These are phyloP conservation scores for Xylariaceae sp. DNA, from an alignment of 2,329 filamentous ascomycete genomes.

Conservation along the genomic window DNA sequence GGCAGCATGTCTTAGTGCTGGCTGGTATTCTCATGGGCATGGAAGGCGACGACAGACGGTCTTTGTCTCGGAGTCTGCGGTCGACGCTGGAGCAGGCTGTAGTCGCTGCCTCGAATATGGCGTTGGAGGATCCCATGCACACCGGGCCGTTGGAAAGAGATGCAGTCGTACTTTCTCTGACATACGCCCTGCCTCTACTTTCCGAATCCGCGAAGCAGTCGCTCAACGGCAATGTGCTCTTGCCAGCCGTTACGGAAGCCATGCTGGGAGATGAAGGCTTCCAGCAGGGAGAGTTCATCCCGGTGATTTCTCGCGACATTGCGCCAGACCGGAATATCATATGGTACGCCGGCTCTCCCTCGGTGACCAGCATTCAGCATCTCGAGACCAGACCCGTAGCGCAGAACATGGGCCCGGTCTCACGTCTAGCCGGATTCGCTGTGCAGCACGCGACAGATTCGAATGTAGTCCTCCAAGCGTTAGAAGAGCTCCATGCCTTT, in stretches of 20 bases:
- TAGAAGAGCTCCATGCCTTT: conserved; percentile 65
- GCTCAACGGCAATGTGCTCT: conserved; percentile 63
- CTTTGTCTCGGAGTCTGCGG: conserved; percentile 60
- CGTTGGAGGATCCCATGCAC: conserved; percentile 47
- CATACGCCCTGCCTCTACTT: conserved; percentile 71
- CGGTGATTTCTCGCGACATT: conserved; percentile 64
- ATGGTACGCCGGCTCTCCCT: conserved; percentile 60
- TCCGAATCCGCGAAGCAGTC: conserved; percentile 53
- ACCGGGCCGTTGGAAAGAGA: conserved; percentile 39
- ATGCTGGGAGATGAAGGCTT: conserved; percentile 71
- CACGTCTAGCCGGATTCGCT: conserved; percentile 60
- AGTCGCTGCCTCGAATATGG: conserved; percentile 71
- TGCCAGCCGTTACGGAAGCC: conserved; percentile 65
- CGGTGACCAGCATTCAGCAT: conserved; percentile 54
- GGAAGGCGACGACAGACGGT: conserved; percentile 57
- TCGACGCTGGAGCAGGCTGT: conserved; percentile 68
- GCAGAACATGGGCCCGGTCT: conserved; percentile 62
- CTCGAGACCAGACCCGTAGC: conserved; percentile 60
- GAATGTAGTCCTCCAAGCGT: conserved; percentile 40
- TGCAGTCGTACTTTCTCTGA: conserved; percentile 66
- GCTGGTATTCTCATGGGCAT: conserved; percentile 76
- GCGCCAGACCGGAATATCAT: conserved; percentile 54
- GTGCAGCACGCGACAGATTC: conserved; percentile 50
- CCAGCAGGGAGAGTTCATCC: conserved; percentile 70
- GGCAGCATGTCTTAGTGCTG: conserved; percentile 80